Evolutionary conservation across 2,329 filamentous ascomycete species (phyloP).

Genomic region (Colletotrichum siamense): DNA sequence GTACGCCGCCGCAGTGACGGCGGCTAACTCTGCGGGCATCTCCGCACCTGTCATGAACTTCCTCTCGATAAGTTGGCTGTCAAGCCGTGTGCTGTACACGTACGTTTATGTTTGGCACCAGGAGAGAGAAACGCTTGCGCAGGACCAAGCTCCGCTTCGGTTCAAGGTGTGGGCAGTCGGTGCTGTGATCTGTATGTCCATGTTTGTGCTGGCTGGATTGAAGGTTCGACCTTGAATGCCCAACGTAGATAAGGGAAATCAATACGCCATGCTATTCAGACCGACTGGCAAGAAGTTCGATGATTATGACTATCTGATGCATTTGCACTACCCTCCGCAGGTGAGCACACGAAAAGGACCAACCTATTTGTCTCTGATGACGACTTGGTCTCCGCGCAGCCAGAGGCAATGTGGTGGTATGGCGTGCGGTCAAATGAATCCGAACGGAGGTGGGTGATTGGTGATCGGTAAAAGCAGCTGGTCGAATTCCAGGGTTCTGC

Average conservation of each 20-base stretch:
- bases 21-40: not conserved
- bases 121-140: not conserved
- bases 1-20: not conserved
- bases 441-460: not conserved
- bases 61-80: not conserved
- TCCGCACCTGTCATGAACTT: not conserved
- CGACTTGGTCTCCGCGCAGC: not conserved
- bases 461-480: not conserved
- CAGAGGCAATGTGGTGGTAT: not conserved
- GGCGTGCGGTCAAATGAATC: not conserved
- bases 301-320: not conserved
- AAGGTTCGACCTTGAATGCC: accelerated
- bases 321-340: not conserved
- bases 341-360: not conserved
- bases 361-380: not conserved
- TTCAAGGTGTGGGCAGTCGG: not conserved
- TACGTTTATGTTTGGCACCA: not conserved
- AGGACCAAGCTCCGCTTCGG: not conserved
- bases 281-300: not conserved
- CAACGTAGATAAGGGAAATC: not conserved
- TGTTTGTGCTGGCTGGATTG: not conserved
- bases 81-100: not conserved
- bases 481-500: not conserved
- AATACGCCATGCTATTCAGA: not conserved
- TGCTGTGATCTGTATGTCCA: not conserved